These are phyloP conservation scores for Populus tremula DNA, from an alignment of 345 rosid species.

Conservation along the genomic window DNA sequence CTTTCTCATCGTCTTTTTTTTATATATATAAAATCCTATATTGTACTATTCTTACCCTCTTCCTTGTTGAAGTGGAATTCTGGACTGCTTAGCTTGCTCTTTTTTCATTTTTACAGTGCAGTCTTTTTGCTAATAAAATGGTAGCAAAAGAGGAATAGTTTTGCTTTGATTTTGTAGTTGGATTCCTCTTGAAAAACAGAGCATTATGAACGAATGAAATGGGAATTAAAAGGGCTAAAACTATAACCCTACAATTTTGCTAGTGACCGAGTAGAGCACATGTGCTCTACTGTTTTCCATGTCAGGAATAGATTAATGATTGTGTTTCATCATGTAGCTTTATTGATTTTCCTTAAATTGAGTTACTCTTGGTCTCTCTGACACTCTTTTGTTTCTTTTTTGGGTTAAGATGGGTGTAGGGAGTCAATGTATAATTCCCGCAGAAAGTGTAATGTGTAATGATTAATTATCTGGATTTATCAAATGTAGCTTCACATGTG, in stretches of 20 bases:
- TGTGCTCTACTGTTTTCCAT: neutral
- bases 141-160: neutral
- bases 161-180: neutral
- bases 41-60: neutral
- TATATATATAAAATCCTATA: neutral
- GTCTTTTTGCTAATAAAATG: neutral
- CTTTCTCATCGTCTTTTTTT: neutral
- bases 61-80: neutral
- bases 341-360: neutral
- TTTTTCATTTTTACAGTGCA: neutral
- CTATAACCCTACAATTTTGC: neutral
- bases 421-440: neutral
- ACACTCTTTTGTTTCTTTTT: neutral
- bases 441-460: neutral
- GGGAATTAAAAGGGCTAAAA: too few relatives aligned
- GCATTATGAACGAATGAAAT: too few relatives aligned
- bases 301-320: neutral
- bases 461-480: slow-evolving; percentile 1
- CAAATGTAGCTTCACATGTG: neutral
- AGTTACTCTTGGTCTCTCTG: neutral
- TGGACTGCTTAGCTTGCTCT: neutral
- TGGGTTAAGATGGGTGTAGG: neutral
- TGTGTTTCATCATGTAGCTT: neutral
- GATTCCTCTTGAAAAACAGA: neutral
- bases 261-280: neutral